phyloP scores from a whole-genome alignment of 2,329 filamentous ascomycete genomes.

The Albophoma yamanashiensis region DNA sequence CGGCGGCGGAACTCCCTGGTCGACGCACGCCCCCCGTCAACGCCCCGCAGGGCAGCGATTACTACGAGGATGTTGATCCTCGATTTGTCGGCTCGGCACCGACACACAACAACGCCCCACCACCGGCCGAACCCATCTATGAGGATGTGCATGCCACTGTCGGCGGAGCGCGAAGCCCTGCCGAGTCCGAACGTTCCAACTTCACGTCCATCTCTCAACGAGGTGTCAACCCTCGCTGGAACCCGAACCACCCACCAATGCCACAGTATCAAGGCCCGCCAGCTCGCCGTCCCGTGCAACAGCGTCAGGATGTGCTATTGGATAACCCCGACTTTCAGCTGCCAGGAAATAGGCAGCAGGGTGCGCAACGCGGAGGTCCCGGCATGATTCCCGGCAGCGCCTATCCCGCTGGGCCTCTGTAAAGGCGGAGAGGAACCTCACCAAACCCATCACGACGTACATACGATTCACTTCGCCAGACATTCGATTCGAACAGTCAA shows the following conservation, averaged over 20 bases:
- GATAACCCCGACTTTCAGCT: constrained; percentile 83
- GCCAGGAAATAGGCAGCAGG: constrained; percentile 30
- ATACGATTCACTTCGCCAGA: neutral
- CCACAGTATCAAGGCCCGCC: constrained; percentile 31
- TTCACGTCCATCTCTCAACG: constrained; percentile 89
- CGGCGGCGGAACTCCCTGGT: constrained; percentile 23
- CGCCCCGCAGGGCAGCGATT: constrained; percentile 33
- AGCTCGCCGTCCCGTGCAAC: constrained; percentile 34
- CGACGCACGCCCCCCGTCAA: constrained; percentile 23
- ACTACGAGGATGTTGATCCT: constrained; percentile 92
- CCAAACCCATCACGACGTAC: constrained; percentile 12
- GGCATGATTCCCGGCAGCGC: constrained; percentile 43
- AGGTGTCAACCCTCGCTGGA: constrained; percentile 81
- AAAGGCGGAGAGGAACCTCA: neutral
- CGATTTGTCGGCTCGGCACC: constrained; percentile 52
- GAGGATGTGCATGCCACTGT: constrained; percentile 49
- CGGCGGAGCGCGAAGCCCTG: constrained; percentile 54
- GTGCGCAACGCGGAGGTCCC: constrained; percentile 16
- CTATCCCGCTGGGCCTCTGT: constrained; percentile 27
- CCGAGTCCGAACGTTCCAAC: constrained; percentile 67
- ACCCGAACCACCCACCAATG: constrained; percentile 39
- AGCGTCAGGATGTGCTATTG: constrained; percentile 62
- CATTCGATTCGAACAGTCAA: neutral
- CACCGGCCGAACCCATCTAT: constrained; percentile 33
- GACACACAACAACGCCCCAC: constrained; percentile 12